Base-by-base conservation (phyloP, 2,329 filamentous ascomycete genomes). In the Thelonectria discophora region DNA sequence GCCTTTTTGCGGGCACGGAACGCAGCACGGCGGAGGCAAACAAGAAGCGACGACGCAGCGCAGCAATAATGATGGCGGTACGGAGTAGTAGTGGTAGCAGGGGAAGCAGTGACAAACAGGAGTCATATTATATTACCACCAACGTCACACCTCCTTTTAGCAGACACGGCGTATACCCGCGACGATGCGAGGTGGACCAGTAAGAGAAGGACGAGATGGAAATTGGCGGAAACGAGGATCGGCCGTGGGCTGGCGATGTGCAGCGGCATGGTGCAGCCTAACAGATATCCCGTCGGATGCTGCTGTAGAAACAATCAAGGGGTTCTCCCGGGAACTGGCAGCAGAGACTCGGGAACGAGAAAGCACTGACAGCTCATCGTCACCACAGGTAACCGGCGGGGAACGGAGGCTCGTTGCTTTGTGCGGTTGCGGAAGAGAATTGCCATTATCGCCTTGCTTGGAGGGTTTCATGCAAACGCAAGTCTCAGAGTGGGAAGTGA, bases 61-160 rank as follows among this genome's bases (percentile, higher is more conserved):
- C 42, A 50, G 55, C 39, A 59, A 52, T 42, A 50, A 42, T 37
- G 56, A 52, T 32, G 55, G 50, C 58, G 53, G 50, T 58, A 59
- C 32, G 50, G 58, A 50, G 56, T 51, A 17, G 51, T 52, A 49
- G 51, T 42, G 34, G 34, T 37, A 32, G 5, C 40, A 42, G 27
- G 20, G 50, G 12, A 18, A 43, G 17, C 21, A 12, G 21, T 45
- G 10, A 45, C 18, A 21, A 18, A 21, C 18, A 21, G 43, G 27
- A 43, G 39, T 20, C 43, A 11, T 34, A n/a, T 5, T 42, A 27
- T 30, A n/a, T n/a, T n/a, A n/a, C n/a, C n/a, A n/a, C 58, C 51
- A 60, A 45, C 39, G 58, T 60, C 58, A 68, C 66, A 65, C 63
- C 68, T 71, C 68, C 68, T 71, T 70, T 70, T 71, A 67, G 54